Evolutionary conservation across 345 rosid genomes (phyloP).

Genomic region (Citrus inodora): DNA sequence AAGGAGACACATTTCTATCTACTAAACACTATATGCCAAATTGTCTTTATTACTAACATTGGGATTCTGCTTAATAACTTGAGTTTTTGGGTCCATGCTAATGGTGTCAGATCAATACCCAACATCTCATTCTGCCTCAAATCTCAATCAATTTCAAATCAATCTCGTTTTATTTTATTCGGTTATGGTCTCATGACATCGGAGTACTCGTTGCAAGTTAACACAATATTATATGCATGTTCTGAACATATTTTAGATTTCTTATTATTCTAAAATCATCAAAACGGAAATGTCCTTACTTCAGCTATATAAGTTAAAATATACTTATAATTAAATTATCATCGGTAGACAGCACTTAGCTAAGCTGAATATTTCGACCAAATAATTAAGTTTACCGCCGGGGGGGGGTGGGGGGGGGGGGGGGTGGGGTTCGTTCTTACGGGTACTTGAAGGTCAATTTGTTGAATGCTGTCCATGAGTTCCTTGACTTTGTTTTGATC

Average conservation of each 20-base stretch:
- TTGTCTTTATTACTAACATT: background rate
- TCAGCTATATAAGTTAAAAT: background rate
- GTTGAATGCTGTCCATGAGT: slow-evolving; percentile 73
- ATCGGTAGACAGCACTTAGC: no score
- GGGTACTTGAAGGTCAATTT: slow-evolving; percentile 91
- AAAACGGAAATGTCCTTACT: background rate
- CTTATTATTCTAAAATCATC: background rate
- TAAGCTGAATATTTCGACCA: background rate
- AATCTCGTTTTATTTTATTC: background rate
- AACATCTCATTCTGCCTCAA: no score
- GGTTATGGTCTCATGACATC: background rate
- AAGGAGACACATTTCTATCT: background rate
- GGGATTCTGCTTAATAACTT: no score
- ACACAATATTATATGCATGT: background rate
- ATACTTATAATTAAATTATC: no score
- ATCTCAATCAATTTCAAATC: background rate
- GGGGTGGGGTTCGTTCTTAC: slow-evolving; percentile 22
- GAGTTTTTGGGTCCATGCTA: no score
- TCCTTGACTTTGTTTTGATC: slow-evolving; percentile 79
- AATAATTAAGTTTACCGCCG: background rate
- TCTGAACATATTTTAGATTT: background rate
- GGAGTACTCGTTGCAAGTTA: background rate
- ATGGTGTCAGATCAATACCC: no score
- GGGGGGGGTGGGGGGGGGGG: no score
- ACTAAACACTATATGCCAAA: background rate